These are phyloP conservation scores for Immersiporthe knoxdaviesiana DNA, from an alignment of 2,329 filamentous ascomycete species.

Conservation along the genomic window DNA sequence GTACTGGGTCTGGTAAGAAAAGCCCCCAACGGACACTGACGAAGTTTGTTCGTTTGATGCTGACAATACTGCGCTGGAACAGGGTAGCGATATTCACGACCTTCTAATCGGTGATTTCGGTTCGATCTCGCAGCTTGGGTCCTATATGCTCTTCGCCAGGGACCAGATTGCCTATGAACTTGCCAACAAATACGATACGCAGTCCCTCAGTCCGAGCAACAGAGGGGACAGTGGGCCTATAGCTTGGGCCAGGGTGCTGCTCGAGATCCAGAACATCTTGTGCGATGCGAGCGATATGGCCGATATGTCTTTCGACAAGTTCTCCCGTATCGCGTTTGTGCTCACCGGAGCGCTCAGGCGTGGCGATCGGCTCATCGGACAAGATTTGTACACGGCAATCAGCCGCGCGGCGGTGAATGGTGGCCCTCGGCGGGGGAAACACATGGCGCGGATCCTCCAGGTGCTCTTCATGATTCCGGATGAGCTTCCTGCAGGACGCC, in stretches of 20 bases:
- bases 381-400: slow-evolving; percentile 19
- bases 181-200: slow-evolving; percentile 27
- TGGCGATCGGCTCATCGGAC: slow-evolving; percentile 19
- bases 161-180: slow-evolving; percentile 22
- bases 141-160: slow-evolving; percentile 1
- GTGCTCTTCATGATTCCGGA: slow-evolving; percentile 42
- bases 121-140: neutral
- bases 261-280: slow-evolving; percentile 18
- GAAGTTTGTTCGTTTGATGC: neutral
- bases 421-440: slow-evolving; percentile 37
- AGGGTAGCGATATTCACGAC: slow-evolving; percentile 6
- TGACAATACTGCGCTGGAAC: neutral
- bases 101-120: slow-evolving; percentile 12
- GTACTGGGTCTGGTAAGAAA: slow-evolving; percentile 22
- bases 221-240: neutral
- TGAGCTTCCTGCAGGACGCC: slow-evolving; percentile 13
- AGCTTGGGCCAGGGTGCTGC: slow-evolving; percentile 14
- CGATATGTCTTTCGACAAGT: slow-evolving; percentile 13
- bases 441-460: slow-evolving; percentile 48
- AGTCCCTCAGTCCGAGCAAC: neutral
- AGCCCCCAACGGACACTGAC: neutral
- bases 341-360: slow-evolving; percentile 25
- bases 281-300: slow-evolving; percentile 11
- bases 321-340: slow-evolving; percentile 18
- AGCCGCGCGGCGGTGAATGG: slow-evolving; percentile 18